These are phyloP conservation scores for Tremella yokohamensis DNA, from an alignment of 768 basidiomycete species.

Conservation along the genomic window DNA sequence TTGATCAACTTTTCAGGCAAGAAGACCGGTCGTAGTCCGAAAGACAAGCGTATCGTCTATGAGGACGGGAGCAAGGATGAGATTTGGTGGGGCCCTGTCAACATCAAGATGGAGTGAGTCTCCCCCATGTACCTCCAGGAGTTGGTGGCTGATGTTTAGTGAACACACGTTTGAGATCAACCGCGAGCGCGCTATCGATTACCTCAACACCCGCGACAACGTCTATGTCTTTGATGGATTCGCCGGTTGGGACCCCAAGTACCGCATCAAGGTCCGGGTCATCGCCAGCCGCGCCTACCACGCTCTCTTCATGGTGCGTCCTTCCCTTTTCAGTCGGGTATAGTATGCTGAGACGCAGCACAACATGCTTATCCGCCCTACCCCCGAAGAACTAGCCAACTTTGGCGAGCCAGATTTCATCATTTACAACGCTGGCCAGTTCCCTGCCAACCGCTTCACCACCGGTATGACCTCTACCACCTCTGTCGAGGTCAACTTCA, in stretches of 20 bases:
- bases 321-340: neutral
- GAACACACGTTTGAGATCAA: slow-evolving; percentile 95
- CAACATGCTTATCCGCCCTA: slow-evolving; percentile 99
- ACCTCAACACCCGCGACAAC: slow-evolving; percentile 94
- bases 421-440: slow-evolving; percentile 99
- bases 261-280: slow-evolving; percentile 99
- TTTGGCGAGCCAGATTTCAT: slow-evolving; percentile 99
- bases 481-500: slow-evolving; percentile 99
- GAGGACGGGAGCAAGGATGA: slow-evolving; percentile 95
- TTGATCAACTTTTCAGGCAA: slow-evolving; percentile 99
- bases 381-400: slow-evolving; percentile 82
- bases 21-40: slow-evolving; percentile 96
- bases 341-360: slow-evolving; percentile 58
- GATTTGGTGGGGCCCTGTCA: slow-evolving; percentile 99
- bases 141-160: slow-evolving; percentile 27
- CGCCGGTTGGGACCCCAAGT: slow-evolving; percentile 97
- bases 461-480: slow-evolving; percentile 99
- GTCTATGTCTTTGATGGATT: slow-evolving; percentile 97
- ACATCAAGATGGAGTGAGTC: slow-evolving; percentile 87
- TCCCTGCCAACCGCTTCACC: slow-evolving; percentile 99
- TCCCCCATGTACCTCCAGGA: neutral
- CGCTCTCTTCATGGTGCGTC: slow-evolving; percentile 91
- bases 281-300: slow-evolving; percentile 98
- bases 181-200: slow-evolving; percentile 97
- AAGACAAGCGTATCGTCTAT: slow-evolving; percentile 99